Evolutionary conservation across 208 protist genomes (phyloP), one percentile per base, ranked within the genome.

Genomic region (Wallacemonas collosoma): DNA sequence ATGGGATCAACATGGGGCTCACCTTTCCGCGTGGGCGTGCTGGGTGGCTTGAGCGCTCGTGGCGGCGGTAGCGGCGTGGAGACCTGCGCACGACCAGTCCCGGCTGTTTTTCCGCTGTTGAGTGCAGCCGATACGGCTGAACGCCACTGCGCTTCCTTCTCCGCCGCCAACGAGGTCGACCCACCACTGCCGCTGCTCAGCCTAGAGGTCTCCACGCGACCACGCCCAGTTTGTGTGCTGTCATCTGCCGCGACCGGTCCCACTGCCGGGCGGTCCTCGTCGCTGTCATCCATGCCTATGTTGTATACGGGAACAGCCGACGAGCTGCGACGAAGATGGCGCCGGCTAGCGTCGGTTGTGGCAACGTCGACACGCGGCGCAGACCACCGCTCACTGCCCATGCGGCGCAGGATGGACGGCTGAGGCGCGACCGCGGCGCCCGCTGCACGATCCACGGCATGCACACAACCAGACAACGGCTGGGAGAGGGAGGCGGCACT

Each of bases 1-100:
- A 64, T 64, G 15, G 61, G 75, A 15, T 61, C 44, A 35, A 87
- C 77, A 48, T 68, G 74, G 11, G 72, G 39, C 17, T 17, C 51
- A 8, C 77, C 86, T 12, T 63, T 62, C 36, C 68, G 56, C 26
- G 71, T 65, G 0, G 76, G 70, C 4, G 68, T 73, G 56, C 53
- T 63, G 3, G 79, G 81, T 14, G 64, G 57, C 55, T 73, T 41
- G 39, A 9, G 53, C 58, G 62, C 50, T 41, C 54, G 61, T 51
- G 7, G 61, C 71, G 45, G 47, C 48, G 11, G 14, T 47, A 2
- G 53, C n/a, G 8, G 63, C 8, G 53, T 4, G 15, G 41, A 7
- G 15, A 11, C 47, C 15, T 11, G 43, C 8, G 47, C 14, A 4
- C 3, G 4, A 12, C 62, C 53, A 36, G 9, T n/a, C 53, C 53